Base-by-base conservation (phyloP, 2,329 filamentous ascomycete genomes). In the Scedosporium minutisporum region DNA sequence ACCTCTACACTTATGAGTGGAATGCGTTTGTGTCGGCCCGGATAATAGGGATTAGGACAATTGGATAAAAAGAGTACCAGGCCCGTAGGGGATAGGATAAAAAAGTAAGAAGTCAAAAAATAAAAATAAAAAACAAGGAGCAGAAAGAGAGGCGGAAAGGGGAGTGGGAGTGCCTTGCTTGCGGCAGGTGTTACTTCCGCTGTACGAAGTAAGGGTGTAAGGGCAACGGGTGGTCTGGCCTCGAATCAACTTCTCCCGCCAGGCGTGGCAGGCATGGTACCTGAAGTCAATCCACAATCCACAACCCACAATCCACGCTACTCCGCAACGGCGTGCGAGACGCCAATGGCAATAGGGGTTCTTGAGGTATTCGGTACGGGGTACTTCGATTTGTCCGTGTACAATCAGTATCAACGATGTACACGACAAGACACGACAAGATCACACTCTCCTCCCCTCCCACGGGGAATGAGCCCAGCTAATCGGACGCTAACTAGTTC, bases 21-120 rank as follows among this genome's bases (percentile, higher is more conserved):
- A 55, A 25, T 23, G n/a, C 27, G 57, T 18, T 21, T 42, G 33
- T 59, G 51, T 42, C n/a, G 57, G 33, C 33, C 57, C 57, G 57
- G 57, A 59, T 59, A 59, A 59, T 59, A 42, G 57, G 57, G 38
- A 59, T 59, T 25, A 58, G 57, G 23, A 42, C 42, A 25, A 25
- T 46, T 57, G 60, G 60, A 33, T 57, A 46, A 62, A 58, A 46
- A 38, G 51, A 25, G 21, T 46, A n/a, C n/a, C 23, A 57, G 51
- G 42, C 51, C 51, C 27, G 51, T 55, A 55, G 51, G 51, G 51
- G 51, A 23, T 27, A 27, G 23, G 21, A 55, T 23, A 55, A 23
- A 55, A 25, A 23, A 27, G 21, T 23, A 55, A 5, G 48, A 25
- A 25, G 48, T 9, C 29, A 38, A 38, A 29, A 29, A 6, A 25